These are phyloP conservation scores for Scalesia atractyloides DNA, from an alignment of 129 eudicot genomes.

Conservation along the genomic window DNA sequence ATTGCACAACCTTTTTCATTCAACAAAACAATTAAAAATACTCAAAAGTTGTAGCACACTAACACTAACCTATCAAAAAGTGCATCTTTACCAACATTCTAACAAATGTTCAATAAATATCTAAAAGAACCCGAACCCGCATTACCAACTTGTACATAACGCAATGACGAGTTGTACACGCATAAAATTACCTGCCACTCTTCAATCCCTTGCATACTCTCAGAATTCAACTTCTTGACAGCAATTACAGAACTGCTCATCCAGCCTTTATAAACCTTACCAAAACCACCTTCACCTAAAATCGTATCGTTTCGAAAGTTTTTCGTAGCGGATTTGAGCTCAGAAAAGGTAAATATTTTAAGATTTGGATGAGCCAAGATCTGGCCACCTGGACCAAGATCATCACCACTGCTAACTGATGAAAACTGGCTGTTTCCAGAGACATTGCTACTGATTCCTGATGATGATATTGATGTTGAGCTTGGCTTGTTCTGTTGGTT, in stretches of 20 bases:
- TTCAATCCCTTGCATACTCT: slow-evolving; percentile 81
- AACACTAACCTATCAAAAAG: slow-evolving; percentile 16
- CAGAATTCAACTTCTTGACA: slow-evolving; percentile 80
- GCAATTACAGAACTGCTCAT: slow-evolving; percentile 69
- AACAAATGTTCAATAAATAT: not conserved
- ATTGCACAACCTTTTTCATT: slow-evolving; percentile 11
- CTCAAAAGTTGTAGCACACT: slow-evolving; percentile 26
- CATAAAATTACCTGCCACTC: slow-evolving; percentile 78
- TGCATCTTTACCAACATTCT: slow-evolving; percentile 9
- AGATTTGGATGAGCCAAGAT: slow-evolving; percentile 67
- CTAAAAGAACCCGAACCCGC: slow-evolving; percentile 4
- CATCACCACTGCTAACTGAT: slow-evolving; percentile 56
- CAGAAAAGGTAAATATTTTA: slow-evolving; percentile 63
- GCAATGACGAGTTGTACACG: slow-evolving; percentile 15
- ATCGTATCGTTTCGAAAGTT: slow-evolving; percentile 72
- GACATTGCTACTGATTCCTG: slow-evolving; percentile 45
- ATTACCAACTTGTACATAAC: slow-evolving; percentile 12
- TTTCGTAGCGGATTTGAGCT: slow-evolving; percentile 75
- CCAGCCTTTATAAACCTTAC: slow-evolving; percentile 92
- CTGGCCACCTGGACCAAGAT: slow-evolving; percentile 48
- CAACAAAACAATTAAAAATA: slow-evolving; percentile 24
- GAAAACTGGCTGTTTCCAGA: slow-evolving; percentile 72
- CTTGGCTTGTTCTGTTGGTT: slow-evolving; percentile 42
- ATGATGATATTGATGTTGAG: slow-evolving; percentile 31
- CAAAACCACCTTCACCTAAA: slow-evolving; percentile 96